A percentile compares a stretch with the other conserved stretches of the same genome.
phyloP scores from a whole-genome alignment of 257 asterid species.

The Ophiorrhiza pumila region DNA sequence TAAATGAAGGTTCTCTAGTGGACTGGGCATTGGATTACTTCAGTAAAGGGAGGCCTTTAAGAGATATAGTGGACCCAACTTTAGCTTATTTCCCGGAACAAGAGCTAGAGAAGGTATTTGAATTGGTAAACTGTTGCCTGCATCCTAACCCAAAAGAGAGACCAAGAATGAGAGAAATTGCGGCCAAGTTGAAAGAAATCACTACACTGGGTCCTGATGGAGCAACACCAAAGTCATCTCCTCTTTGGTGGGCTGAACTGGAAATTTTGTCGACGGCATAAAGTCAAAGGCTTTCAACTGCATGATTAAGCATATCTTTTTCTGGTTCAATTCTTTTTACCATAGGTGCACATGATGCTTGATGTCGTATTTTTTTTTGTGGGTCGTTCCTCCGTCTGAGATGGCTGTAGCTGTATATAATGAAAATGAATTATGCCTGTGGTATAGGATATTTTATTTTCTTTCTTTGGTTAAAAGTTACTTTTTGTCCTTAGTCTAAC shows the following conservation, averaged over 20 bases:
- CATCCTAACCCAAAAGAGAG: conserved; percentile 40
- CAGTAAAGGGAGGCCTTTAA: conserved; percentile 26
- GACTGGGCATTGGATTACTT: conserved; percentile 67
- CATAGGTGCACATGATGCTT: not conserved
- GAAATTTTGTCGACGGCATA: conserved; percentile 28
- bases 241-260: conserved; percentile 43
- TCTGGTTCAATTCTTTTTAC: not conserved
- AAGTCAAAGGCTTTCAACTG: conserved; percentile 6
- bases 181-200: conserved; percentile 49
- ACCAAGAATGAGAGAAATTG: conserved; percentile 50
- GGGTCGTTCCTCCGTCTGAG: not conserved
- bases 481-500: not conserved
- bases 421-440: not conserved
- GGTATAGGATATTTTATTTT: not conserved
- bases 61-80: conserved; percentile 60
- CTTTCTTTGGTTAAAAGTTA: not conserved
- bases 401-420: conserved; percentile 5
- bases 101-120: conserved; percentile 46
- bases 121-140: conserved; percentile 47
- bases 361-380: not conserved
- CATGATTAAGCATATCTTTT: not conserved
- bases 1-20: conserved; percentile 24
- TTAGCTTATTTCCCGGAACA: conserved; percentile 43
- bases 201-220: conserved; percentile 39
- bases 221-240: conserved; percentile 34